Base-by-base conservation (phyloP, 116 monocot species). In the Iris pallida region DNA sequence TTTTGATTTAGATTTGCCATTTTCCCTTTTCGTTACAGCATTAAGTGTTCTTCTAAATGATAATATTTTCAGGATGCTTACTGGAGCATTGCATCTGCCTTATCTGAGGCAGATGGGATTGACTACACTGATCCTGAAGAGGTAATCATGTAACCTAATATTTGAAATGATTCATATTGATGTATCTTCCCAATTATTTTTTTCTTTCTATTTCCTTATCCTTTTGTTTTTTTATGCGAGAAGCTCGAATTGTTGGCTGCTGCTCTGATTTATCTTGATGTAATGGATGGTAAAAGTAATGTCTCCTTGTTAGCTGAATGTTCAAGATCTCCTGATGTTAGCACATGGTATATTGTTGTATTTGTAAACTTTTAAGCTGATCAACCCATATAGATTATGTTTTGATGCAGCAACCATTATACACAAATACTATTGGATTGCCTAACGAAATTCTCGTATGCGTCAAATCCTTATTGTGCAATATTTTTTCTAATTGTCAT, bases 61-160 rank as follows among this genome's bases (percentile, higher is more conserved):
- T 54, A 17, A 55, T 69, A 57, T 56, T 48, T 41, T 18, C 75
- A 97, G 98, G 93, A 98, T 2, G 93, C 90, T 45, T 98, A 98
- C 69, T 81, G 76, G 85, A 98, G 88, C 68, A 98, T 98, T 90
- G 90, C 98, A 73, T 90, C 98, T 80, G 93, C 98, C 51, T 76
- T 98, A 46, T 93, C 98, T 53, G 88, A 90, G 75, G 98, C 93
- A 69, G 98, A 98, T 82, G 98, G 98, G 62, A 90, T 98, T 72
- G 98, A 98, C 75, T 98, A 98, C 61, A 98, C 88, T 43, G 85
- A 98, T 80, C 98, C 98, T 63, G 98, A 93, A 42, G 98, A 98
- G 93, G 98, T 93, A 49, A 43, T 45, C 69, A 17, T 41, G 12
- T 46, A 14, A 53, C 18, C 42, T 49, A n/a, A 51, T 59, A 17